phyloP scores from a whole-genome alignment of 768 basidiomycete genomes.

The Pleurotus salmoneostramineus region DNA sequence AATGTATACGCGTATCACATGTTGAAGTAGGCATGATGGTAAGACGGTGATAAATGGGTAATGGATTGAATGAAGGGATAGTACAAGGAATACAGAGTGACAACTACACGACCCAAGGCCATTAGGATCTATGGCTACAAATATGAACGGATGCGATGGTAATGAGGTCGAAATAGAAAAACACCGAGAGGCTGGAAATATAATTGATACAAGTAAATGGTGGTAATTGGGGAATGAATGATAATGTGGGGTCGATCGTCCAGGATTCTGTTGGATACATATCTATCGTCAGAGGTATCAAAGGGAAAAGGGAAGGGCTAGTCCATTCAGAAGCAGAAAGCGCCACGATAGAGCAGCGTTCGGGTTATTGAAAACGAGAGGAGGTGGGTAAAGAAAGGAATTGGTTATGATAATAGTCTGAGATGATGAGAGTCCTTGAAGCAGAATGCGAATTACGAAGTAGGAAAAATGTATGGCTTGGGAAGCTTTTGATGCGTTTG shows the following conservation, averaged over 20 bases:
- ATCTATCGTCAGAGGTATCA: neutral
- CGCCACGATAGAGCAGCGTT: neutral
- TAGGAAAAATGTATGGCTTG: neutral
- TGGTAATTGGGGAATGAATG: neutral
- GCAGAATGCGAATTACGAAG: neutral
- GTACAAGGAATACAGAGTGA: neutral
- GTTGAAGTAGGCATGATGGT: neutral
- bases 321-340: neutral
- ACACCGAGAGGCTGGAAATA: neutral
- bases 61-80: neutral
- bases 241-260: neutral
- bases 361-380: neutral
- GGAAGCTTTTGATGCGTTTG: neutral
- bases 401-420: neutral
- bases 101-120: neutral
- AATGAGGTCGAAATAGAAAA: too few species aligned
- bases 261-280: too few species aligned
- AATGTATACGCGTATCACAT: too few species aligned
- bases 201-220: neutral
- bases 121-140: neutral
- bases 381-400: neutral
- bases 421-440: neutral
- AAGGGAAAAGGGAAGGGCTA: neutral
- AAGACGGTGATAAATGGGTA: neutral
- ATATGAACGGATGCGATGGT: neutral